Base-by-base conservation (phyloP, 345 rosid genomes). In the Lumnitzera littorea region DNA sequence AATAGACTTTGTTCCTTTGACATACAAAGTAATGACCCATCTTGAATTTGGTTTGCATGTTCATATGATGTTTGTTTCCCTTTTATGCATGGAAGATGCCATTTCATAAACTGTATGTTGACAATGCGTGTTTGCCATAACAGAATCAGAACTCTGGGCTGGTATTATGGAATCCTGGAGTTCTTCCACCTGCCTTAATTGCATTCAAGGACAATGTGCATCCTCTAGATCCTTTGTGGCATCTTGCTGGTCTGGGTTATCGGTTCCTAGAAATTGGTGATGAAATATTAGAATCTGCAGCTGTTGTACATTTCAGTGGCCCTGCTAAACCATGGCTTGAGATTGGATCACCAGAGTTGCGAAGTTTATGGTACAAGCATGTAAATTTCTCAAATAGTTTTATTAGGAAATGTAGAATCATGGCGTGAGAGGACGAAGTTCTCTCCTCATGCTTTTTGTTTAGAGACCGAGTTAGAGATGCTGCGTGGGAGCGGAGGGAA, bases 321-420 rank as follows among this genome's bases (percentile, higher is more conserved):
- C 98, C 95, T 50, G 96, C 95, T 31, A 91, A 91, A 67, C 96
- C 98, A 17, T 91, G 98, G 98, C 88, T 91, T 8, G 91, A 82
- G 75, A 85, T 89, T 20, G 87, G 95, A 46, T 76, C 77, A 54
- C 71, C 84, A 6, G 82, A 83, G 77, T 74, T 81, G 50, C 81
- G 86, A 69, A 74, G 76, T 67, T 62, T 79, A 15, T 92, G 98
- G 98, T 85, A 62, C 68, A 73, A 74, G 54, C 83, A 89, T 60
- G 72, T 91, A 63, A 85, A 89, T 74, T 66, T 73, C 66, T 82
- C 98, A 7, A 74, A 89, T 74, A 71, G 70, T 56, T 82, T 92
- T 60, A 69, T 91, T 66, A 78, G 82, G 63, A 85, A 74, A 77
- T 91, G 98, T 80, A 80, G 81, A 79, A 72, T 87, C 56, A 29